Evolutionary conservation across 352 stramenopile genomes (phyloP).

Genomic region (Globisporangium paddicum): DNA sequence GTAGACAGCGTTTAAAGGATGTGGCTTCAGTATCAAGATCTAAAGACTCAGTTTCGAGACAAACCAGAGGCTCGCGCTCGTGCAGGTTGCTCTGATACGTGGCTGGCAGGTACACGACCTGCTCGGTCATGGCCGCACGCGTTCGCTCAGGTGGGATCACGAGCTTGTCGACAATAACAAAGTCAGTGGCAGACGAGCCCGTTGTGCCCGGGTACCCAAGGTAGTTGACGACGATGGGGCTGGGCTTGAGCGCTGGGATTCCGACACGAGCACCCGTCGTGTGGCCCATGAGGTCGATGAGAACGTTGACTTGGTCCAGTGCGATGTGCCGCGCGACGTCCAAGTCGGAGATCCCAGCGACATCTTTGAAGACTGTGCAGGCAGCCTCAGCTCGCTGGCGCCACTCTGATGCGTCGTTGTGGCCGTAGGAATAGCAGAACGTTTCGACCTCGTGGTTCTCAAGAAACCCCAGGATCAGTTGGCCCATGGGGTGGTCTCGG

Average conservation of each 20-base stretch:
- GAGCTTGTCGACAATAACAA: constrained; percentile 63
- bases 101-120: constrained; percentile 84
- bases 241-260: constrained; percentile 58
- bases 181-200: constrained; percentile 72
- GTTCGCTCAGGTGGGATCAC: constrained; percentile 58
- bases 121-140: constrained; percentile 59
- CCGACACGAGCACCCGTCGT: constrained; percentile 76
- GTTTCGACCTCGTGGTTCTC: constrained; percentile 70
- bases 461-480: constrained; percentile 83
- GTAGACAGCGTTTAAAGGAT: constrained; percentile 12
- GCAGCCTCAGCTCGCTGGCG: constrained; percentile 44
- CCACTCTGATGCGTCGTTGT: constrained; percentile 64
- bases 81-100: constrained; percentile 92
- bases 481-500: constrained; percentile 91
- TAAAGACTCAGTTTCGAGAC: background rate
- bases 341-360: constrained; percentile 44
- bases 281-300: constrained; percentile 91
- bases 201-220: constrained; percentile 89
- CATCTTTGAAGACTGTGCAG: constrained; percentile 62
- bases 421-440: constrained; percentile 82
- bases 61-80: constrained; percentile 18
- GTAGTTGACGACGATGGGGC: constrained; percentile 82
- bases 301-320: constrained; percentile 63
- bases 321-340: constrained; percentile 48
- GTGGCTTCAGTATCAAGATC: background rate